Conservation (phyloP, 805 yeast species). For the Saccharomycopsis oosterbeekiorum region DNA sequence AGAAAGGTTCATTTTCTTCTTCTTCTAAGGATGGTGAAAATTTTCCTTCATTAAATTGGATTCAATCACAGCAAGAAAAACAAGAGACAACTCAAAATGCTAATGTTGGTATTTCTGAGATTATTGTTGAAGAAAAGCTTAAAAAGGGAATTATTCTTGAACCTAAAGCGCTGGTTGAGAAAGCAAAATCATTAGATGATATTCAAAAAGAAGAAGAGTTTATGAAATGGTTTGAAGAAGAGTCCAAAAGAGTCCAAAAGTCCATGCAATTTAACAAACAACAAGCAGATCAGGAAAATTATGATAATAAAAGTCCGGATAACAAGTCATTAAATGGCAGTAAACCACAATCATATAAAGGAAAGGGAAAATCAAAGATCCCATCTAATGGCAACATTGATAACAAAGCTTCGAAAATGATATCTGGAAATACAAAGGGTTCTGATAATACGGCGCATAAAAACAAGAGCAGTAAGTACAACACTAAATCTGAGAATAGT, state of each 20-base stretch:
- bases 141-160: constrained; percentile 4
- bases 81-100: neutral
- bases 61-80: neutral
- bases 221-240: constrained; percentile 82
- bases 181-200: constrained; percentile 46
- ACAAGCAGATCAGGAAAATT: constrained; percentile 1
- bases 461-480: neutral
- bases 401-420: neutral
- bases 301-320: neutral
- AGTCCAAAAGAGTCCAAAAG: constrained; percentile 52
- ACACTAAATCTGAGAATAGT: too few species aligned
- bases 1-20: neutral
- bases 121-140: constrained; percentile 5
- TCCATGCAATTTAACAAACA: neutral
- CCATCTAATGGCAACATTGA: neutral
- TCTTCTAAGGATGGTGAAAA: constrained; percentile 4
- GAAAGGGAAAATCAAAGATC: neutral
- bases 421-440: neutral
- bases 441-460: neutral
- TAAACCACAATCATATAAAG: neutral
- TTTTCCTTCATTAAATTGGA: constrained; percentile 6
- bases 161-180: neutral
- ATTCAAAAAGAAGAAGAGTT: constrained; percentile 76
- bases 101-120: constrained; percentile 1
- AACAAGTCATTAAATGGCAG: neutral